These are phyloP conservation scores for Capronia americana DNA, from an alignment of 2,329 filamentous ascomycete species.

Conservation along the genomic window DNA sequence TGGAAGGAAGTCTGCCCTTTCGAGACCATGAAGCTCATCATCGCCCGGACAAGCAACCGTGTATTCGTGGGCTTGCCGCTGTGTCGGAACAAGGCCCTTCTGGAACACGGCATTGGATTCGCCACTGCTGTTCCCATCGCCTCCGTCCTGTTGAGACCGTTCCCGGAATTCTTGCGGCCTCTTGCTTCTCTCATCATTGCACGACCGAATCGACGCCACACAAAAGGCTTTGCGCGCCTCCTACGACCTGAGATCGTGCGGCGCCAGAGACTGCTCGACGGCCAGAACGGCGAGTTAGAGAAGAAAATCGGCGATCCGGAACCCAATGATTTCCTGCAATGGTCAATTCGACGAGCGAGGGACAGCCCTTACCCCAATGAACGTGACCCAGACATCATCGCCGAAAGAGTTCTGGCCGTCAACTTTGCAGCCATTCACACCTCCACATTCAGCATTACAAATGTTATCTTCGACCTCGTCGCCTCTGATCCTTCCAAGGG, in stretches of 20 bases:
- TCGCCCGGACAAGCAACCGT: slow-evolving; percentile 53
- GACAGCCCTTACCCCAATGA: slow-evolving; percentile 54
- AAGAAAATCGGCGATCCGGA: slow-evolving; percentile 48
- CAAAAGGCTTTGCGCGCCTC: slow-evolving; percentile 51
- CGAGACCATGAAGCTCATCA: slow-evolving; percentile 46
- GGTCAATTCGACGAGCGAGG: slow-evolving; percentile 61
- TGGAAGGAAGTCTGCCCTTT: slow-evolving; percentile 49
- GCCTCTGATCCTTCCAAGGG: slow-evolving; percentile 36
- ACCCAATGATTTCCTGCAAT: slow-evolving; percentile 65
- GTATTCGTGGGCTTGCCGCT: slow-evolving; percentile 54
- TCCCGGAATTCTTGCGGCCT: slow-evolving; percentile 58
- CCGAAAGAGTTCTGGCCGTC: slow-evolving; percentile 60
- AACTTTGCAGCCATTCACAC: slow-evolving; percentile 47
- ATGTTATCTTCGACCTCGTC: slow-evolving; percentile 43
- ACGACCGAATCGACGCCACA: slow-evolving; percentile 57
- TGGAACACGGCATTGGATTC: slow-evolving; percentile 58
- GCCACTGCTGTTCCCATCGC: slow-evolving; percentile 58
- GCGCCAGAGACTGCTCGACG: slow-evolving; percentile 56
- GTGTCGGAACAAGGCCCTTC: slow-evolving; percentile 48
- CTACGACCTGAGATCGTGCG: slow-evolving; percentile 58
- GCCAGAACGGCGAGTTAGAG: slow-evolving; percentile 51
- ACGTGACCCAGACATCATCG: slow-evolving; percentile 56
- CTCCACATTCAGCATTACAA: slow-evolving; percentile 42
- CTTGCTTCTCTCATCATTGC: slow-evolving; percentile 56
- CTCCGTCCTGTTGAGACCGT: slow-evolving; percentile 54